These are phyloP conservation scores for Hypoxylon rubiginosum DNA, from an alignment of 2,329 filamentous ascomycete genomes.

Conservation along the genomic window DNA sequence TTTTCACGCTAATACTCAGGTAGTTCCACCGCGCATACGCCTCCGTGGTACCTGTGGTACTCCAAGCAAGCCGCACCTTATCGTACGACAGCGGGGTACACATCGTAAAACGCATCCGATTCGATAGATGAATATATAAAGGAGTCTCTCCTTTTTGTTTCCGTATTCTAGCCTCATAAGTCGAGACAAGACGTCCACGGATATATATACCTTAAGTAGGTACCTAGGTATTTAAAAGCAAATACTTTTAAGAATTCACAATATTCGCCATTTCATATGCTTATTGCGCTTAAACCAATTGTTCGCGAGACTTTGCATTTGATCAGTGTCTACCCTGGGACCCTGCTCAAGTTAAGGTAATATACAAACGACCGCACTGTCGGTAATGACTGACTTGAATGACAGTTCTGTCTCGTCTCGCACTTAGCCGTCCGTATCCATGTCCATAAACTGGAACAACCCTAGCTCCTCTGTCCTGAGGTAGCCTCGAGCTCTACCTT, in stretches of 20 bases:
- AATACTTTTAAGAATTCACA: background rate
- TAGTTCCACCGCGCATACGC: background rate
- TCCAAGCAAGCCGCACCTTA: background rate
- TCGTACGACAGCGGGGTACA: constrained; percentile 14
- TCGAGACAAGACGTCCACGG: too few relatives aligned
- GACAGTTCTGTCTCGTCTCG: constrained; percentile 1
- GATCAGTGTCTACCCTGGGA: constrained; percentile 6
- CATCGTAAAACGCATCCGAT: background rate
- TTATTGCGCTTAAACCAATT: background rate
- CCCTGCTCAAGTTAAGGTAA: background rate
- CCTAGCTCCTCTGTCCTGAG: background rate
- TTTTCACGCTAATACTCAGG: background rate
- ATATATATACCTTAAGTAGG: too few relatives aligned
- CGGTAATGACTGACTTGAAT: constrained; percentile 6
- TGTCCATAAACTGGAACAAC: constrained; percentile 2
- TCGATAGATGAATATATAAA: constrained; percentile 8
- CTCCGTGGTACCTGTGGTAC: too few relatives aligned
- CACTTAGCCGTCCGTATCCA: background rate
- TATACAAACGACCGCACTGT: background rate
- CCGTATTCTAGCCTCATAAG: background rate
- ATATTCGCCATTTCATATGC: background rate
- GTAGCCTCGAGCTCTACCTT: background rate
- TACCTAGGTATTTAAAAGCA: too few relatives aligned
- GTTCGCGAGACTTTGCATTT: background rate
- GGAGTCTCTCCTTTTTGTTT: background rate